These are phyloP conservation scores for Lanmaoa rubissima DNA, from an alignment of 768 basidiomycete species.

Conservation along the genomic window DNA sequence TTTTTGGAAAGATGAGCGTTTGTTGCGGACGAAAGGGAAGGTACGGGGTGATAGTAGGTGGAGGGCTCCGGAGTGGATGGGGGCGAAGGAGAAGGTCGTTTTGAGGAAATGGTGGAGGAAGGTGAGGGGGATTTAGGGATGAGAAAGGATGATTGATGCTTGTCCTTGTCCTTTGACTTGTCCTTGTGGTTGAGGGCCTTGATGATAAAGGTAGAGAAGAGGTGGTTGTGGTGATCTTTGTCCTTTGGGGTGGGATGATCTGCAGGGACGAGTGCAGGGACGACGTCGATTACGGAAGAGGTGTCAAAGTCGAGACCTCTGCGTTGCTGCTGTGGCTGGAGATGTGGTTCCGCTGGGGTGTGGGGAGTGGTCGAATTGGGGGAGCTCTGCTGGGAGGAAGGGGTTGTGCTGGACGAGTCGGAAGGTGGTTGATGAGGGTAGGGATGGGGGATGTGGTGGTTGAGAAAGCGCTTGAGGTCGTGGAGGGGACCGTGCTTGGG, in stretches of 20 bases:
- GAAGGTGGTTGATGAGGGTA: conserved; percentile 27
- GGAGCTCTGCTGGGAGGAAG: conserved; percentile 29
- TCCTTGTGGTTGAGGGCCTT: conserved; percentile 35
- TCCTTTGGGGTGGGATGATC: conserved; percentile 22
- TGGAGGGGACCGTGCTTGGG: conserved; percentile 69
- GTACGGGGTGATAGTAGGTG: conserved; percentile 37
- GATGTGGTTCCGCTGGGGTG: conserved; percentile 32
- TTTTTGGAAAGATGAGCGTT: conserved; percentile 95
- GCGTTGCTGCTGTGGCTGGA: conserved; percentile 36
- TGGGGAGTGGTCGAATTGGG: conserved; percentile 25
- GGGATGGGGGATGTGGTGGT: conserved; percentile 78
- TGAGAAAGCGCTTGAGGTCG: conserved; percentile 93
- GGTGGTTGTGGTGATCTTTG: conserved; percentile 24
- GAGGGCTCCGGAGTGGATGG: conserved; percentile 23
- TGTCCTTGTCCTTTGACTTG: conserved; percentile 22
- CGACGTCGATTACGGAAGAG: conserved; percentile 30
- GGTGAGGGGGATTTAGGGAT: conserved; percentile 35
- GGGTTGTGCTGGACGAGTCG: conserved; percentile 15
- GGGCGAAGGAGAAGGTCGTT: conserved; percentile 29
- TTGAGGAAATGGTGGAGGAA: conserved; percentile 24
- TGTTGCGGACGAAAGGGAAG: conserved; percentile 76
- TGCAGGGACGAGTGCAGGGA: conserved; percentile 24
- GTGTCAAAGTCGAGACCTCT: conserved; percentile 38
- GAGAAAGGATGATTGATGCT: background rate
- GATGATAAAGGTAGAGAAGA: conserved; percentile 34